Base-by-base conservation (phyloP, 148 eudicot species). In the Rhododendron ferrugineum region DNA sequence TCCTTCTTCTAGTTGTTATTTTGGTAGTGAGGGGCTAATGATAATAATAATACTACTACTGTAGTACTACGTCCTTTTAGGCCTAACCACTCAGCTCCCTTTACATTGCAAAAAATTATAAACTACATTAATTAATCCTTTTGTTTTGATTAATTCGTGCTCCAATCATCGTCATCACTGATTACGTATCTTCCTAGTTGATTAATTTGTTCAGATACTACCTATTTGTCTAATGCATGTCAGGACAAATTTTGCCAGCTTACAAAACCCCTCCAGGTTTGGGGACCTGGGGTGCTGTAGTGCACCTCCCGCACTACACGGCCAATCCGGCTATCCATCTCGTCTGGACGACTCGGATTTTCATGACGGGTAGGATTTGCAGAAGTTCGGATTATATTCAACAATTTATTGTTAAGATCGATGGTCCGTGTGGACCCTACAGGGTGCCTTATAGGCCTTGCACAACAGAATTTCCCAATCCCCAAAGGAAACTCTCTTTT, bases 1-100 rank as follows among this genome's bases (percentile, higher is more conserved):
- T 76, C 56, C 56, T 42, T 54, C 70, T 54, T 54, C 60, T 44
- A 37, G 62, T 83, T 83, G 78, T 86, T 77, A 78, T 8, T 78
- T 36, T 49, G 81, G 70, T 62, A 86, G 78, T 86, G 75, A 85
- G 3, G 60, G 49, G 54, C 14, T 37, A 40, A 47, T 47, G 22
- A 50, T 50, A 50, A 50, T 30, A 0, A 82, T 10, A 60, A 22
- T 40, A 82, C 14, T 6, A 23, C 2, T 54, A 46, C 2, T 46
- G 42, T 40, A 40, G 42, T 46, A 1, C 49, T 9, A 49, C 4
- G 2, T 13, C 40, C 11, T 50, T 62, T 23, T 40, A 5, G 26
- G 18, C 54, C 75, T 40, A 82, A 62, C 84, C 74, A 82, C 75
- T 62, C 44, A 1, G 9, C 84, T 18, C 52, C 46, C 60, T 82